Conservation (phyloP, 2,329 filamentous ascomycete species). For the Hymenoscyphus infarciens region DNA sequence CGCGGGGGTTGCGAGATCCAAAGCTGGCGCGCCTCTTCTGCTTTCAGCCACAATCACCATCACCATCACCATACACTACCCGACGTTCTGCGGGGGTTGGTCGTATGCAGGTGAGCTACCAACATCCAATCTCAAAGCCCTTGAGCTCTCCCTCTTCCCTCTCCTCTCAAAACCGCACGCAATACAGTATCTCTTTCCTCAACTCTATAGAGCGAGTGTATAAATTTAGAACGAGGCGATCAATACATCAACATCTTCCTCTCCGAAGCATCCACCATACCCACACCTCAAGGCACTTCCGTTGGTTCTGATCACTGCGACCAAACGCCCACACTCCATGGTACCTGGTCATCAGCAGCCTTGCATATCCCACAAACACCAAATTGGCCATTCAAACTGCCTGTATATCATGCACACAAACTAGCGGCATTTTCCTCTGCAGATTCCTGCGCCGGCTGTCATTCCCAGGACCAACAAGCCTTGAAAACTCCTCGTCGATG, state of each 20-base stretch:
- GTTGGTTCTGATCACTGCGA: neutral
- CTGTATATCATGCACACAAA: neutral
- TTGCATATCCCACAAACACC: conserved; percentile 7
- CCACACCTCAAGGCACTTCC: neutral
- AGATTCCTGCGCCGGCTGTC: neutral
- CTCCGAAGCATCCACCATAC: neutral
- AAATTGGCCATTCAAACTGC: neutral
- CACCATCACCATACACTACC: no score
- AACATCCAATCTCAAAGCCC: no score
- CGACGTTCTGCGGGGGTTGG: no score
- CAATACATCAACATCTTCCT: neutral
- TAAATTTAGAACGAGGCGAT: neutral
- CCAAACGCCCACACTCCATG: neutral
- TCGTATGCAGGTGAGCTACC: no score
- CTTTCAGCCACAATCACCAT: no score
- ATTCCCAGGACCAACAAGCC: neutral
- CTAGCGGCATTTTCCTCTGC: neutral
- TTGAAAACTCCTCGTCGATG: neutral
- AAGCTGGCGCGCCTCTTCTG: no score
- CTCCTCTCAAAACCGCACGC: no score
- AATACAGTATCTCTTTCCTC: no score
- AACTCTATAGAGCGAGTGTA: neutral
- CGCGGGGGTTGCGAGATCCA: no score
- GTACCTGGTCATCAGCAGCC: conserved; percentile 12
- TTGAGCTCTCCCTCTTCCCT: no score